Evolutionary conservation across 2,329 filamentous ascomycete genomes (phyloP).

Genomic region (Paecilomyces sp.): DNA sequence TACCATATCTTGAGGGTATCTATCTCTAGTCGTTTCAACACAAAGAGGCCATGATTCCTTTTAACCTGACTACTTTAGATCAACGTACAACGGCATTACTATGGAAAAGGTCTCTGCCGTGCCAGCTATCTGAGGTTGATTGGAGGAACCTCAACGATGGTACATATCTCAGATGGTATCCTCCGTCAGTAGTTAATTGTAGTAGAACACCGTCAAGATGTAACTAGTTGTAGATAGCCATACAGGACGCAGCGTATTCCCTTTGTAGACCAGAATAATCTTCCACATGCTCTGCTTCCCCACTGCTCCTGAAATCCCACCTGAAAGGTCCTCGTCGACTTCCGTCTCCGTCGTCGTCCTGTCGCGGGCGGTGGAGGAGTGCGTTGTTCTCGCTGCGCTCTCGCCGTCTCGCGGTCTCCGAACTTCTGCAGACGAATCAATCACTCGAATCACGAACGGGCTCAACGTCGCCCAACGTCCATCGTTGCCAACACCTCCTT

Average conservation of each 20-base stretch:
- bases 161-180: not conserved
- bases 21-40: no score
- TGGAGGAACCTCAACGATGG: not conserved
- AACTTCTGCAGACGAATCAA: constrained; percentile 11
- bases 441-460: constrained; percentile 12
- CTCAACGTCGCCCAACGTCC: constrained; percentile 16
- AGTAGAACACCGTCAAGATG: not conserved
- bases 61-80: not conserved
- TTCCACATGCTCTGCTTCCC: not conserved
- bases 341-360: not conserved
- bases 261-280: constrained; percentile 1
- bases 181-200: not conserved
- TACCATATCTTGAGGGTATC: no score
- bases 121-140: not conserved
- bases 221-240: no score
- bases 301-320: not conserved
- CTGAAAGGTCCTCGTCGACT: constrained; percentile 2
- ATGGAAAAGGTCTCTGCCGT: not conserved
- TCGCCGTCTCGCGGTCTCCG: constrained; percentile 27
- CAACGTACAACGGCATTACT: no score
- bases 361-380: constrained; percentile 1
- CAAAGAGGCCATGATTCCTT: no score
- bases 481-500: constrained; percentile 4
- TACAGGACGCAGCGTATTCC: not conserved
- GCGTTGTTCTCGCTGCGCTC: constrained; percentile 19